Conservation (phyloP, 208 protist genomes). For the Trypanosoma cruzi region DNA sequence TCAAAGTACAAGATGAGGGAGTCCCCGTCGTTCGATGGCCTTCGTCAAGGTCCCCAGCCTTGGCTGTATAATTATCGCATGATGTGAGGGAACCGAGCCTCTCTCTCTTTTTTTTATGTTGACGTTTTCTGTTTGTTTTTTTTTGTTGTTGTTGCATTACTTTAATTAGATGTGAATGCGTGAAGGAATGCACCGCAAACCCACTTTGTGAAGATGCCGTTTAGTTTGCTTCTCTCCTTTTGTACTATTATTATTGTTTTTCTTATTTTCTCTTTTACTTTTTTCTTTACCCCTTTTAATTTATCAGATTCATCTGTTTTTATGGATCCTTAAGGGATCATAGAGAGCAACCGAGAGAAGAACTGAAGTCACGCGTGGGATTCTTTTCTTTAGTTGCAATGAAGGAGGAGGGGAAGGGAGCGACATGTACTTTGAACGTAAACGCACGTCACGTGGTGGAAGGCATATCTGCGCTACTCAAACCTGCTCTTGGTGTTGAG, state of each 20-base stretch:
- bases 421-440: not conserved
- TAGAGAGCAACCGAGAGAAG: not conserved
- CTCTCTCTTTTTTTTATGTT: not conserved
- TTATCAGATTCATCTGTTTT: not conserved
- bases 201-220: not conserved
- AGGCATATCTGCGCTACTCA: constrained; percentile 4
- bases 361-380: not conserved
- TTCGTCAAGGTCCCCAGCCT: constrained; percentile 82
- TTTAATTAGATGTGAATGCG: too few species aligned
- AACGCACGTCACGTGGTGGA: not conserved
- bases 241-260: not conserved
- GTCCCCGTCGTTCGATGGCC: constrained; percentile 64
- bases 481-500: not conserved
- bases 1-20: constrained; percentile 90
- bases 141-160: not conserved
- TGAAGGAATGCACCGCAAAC: not conserved
- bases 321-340: not conserved
- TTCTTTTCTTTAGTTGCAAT: not conserved
- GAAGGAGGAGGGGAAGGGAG: not conserved
- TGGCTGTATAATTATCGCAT: constrained; percentile 70
- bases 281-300: too few species aligned
- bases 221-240: not conserved
- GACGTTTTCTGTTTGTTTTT: not conserved
- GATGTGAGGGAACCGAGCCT: constrained; percentile 15
- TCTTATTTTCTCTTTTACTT: not conserved